Percentiles rank a stretch among this genome's conserved stretches.
phyloP scores from a whole-genome alignment of 495 filamentous ascomycete species.

The Penicillium cataractarum region DNA sequence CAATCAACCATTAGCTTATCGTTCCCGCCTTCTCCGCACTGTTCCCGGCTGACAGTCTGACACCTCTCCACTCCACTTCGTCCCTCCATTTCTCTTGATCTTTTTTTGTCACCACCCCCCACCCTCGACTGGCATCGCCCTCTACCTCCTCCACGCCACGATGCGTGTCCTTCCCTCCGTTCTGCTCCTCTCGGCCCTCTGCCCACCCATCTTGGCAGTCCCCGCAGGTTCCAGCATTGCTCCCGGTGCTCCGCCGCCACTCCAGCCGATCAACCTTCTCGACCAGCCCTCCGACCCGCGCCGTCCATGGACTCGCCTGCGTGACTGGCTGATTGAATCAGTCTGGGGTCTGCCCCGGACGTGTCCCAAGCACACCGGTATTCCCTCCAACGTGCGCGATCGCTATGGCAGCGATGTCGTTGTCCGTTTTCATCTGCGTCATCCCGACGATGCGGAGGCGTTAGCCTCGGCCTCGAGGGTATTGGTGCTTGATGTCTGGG shows the following conservation, averaged over 20 bases:
- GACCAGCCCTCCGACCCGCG: slow-evolving; percentile 35
- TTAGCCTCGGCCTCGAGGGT: slow-evolving; percentile 74
- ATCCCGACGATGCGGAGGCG: slow-evolving; percentile 68
- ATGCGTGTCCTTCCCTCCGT: slow-evolving; percentile 30
- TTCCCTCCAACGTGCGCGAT: slow-evolving; percentile 56
- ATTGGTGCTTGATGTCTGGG: slow-evolving; percentile 89
- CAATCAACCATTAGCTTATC: background rate
- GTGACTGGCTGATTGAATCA: slow-evolving; percentile 65
- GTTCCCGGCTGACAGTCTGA: background rate
- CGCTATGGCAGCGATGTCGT: slow-evolving; percentile 84
- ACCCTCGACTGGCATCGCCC: slow-evolving; percentile 8
- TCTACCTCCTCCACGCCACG: slow-evolving; percentile 3
- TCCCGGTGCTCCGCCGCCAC: slow-evolving; percentile 17
- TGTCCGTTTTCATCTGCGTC: slow-evolving; percentile 80
- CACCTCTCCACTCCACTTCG: background rate
- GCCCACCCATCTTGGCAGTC: slow-evolving; percentile 36
- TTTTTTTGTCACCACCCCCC: background rate
- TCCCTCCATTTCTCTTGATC: background rate
- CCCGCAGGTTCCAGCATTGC: slow-evolving; percentile 51
- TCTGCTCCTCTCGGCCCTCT: slow-evolving; percentile 31
- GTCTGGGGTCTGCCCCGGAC: slow-evolving; percentile 58
- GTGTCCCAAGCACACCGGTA: slow-evolving; percentile 26
- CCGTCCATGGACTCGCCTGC: slow-evolving; percentile 56
- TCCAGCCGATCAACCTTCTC: slow-evolving; percentile 41
- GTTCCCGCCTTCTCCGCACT: background rate